These are phyloP conservation scores for Ehretia macrophylla DNA, from an alignment of 257 asterid genomes.

Conservation along the genomic window DNA sequence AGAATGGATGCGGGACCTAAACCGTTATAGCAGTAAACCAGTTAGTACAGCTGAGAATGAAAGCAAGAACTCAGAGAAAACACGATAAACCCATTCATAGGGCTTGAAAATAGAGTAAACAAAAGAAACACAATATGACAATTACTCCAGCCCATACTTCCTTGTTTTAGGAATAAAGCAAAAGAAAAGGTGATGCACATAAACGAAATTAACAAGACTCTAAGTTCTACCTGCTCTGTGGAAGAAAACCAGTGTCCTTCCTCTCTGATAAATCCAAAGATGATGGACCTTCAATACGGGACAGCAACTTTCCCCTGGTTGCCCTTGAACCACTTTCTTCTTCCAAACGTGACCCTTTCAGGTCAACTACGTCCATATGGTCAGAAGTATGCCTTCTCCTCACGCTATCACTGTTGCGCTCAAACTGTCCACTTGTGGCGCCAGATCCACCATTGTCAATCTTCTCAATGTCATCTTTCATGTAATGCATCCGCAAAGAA, in stretches of 20 bases:
- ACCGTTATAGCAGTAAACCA: constrained; percentile 3
- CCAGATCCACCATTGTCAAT: constrained; percentile 43
- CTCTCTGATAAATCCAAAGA: constrained; percentile 29
- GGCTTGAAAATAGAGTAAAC: neutral
- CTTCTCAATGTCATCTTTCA: constrained; percentile 26
- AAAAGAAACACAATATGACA: neutral
- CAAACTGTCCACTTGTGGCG: constrained; percentile 39
- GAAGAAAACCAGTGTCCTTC: constrained; percentile 22
- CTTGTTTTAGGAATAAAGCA: too few relatives aligned
- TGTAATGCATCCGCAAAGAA: constrained; percentile 27
- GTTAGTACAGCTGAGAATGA: neutral
- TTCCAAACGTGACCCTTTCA: constrained; percentile 25
- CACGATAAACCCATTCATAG: neutral
- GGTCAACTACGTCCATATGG: constrained; percentile 25
- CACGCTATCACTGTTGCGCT: constrained; percentile 25
- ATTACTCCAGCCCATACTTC: too few relatives aligned
- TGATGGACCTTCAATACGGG: constrained; percentile 50
- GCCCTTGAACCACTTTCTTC: constrained; percentile 34
- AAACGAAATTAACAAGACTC: neutral
- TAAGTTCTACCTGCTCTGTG: constrained; percentile 44
- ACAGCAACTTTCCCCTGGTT: constrained; percentile 40
- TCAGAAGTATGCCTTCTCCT: constrained; percentile 32
- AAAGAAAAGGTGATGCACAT: neutral
- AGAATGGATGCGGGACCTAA: constrained; percentile 44
- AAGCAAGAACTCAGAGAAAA: too few relatives aligned